phyloP scores from a whole-genome alignment of 805 yeast species.

The Ogataea methylovora region DNA sequence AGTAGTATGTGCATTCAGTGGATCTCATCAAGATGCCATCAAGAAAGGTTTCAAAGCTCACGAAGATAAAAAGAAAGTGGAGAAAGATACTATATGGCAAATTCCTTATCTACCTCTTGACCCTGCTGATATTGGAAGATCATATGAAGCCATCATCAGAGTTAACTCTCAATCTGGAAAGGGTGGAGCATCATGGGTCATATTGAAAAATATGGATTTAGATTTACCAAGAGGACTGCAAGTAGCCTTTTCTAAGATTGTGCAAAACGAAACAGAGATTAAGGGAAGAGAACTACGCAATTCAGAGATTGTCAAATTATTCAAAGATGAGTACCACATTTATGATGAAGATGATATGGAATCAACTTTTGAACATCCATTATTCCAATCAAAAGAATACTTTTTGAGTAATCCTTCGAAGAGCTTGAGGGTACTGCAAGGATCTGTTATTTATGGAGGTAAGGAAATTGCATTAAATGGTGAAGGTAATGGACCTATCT shows the following conservation, averaged over 20 bases:
- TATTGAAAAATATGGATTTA: slow-evolving; percentile 64
- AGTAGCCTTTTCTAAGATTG: slow-evolving; percentile 64
- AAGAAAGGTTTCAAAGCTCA: slow-evolving; percentile 66
- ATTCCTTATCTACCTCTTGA: slow-evolving; percentile 81
- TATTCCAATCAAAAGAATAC: slow-evolving; percentile 19
- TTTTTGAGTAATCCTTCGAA: slow-evolving; percentile 24
- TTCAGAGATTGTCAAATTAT: slow-evolving; percentile 56
- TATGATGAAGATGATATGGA: slow-evolving; percentile 21
- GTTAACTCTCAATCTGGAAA: slow-evolving; percentile 86
- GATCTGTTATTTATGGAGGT: slow-evolving; percentile 41
- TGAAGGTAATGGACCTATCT: slow-evolving; percentile 76
- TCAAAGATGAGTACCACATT: slow-evolving; percentile 51
- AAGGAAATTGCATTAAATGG: slow-evolving; percentile 39
- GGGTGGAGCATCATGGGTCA: slow-evolving; percentile 88
- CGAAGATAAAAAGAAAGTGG: slow-evolving; percentile 29
- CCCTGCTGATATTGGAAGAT: slow-evolving; percentile 79
- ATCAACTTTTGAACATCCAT: slow-evolving; percentile 7
- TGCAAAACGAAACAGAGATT: slow-evolving; percentile 61
- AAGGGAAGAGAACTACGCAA: slow-evolving; percentile 66
- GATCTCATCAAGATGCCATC: slow-evolving; percentile 86
- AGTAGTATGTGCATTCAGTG: slow-evolving; percentile 78
- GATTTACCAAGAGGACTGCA: slow-evolving; percentile 80
- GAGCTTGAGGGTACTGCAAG: slow-evolving; percentile 36
- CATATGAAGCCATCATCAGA: slow-evolving; percentile 87
- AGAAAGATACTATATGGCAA: slow-evolving; percentile 46